Evolutionary conservation across 768 basidiomycete species (phyloP).

Genomic region (Kwoniella mangroviensis): DNA sequence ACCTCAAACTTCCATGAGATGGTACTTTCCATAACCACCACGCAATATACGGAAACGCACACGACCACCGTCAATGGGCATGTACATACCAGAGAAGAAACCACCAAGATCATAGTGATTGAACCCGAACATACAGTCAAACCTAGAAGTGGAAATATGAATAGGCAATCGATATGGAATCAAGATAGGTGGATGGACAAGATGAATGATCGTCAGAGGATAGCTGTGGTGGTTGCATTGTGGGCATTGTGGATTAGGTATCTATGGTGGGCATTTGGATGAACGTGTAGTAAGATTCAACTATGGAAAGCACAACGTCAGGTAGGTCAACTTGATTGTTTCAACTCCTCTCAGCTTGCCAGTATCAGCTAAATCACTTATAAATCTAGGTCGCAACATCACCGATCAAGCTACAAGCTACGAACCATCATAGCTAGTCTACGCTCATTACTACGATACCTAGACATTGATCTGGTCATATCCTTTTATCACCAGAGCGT

Average conservation of each 20-base stretch:
- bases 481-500: too few relatives aligned
- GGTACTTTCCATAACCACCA: slow-evolving; percentile 33
- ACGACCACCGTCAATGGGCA: slow-evolving; percentile 27
- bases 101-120: slow-evolving; percentile 34
- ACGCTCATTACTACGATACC: too few relatives aligned
- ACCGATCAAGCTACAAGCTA: too few relatives aligned
- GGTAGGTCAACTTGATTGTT: too few relatives aligned
- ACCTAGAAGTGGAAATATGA: not conserved
- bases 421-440: too few relatives aligned
- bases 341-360: too few relatives aligned
- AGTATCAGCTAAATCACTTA: too few relatives aligned
- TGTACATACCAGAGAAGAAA: slow-evolving; percentile 25
- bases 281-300: not conserved
- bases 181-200: not conserved
- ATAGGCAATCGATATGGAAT: not conserved
- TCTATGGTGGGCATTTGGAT: slow-evolving; percentile 27
- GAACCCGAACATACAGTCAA: slow-evolving; percentile 19
- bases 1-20: not conserved
- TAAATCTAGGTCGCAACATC: too few relatives aligned
- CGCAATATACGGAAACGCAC: slow-evolving; percentile 11
- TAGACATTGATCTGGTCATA: too few relatives aligned
- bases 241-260: slow-evolving; percentile 14
- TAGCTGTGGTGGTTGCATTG: not conserved
- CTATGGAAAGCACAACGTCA: too few relatives aligned
- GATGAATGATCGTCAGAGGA: not conserved